Evolutionary conservation across 2,329 filamentous ascomycete genomes (phyloP), one percentile per base, ranked within the genome.

Genomic region (Xylaria sp.): DNA sequence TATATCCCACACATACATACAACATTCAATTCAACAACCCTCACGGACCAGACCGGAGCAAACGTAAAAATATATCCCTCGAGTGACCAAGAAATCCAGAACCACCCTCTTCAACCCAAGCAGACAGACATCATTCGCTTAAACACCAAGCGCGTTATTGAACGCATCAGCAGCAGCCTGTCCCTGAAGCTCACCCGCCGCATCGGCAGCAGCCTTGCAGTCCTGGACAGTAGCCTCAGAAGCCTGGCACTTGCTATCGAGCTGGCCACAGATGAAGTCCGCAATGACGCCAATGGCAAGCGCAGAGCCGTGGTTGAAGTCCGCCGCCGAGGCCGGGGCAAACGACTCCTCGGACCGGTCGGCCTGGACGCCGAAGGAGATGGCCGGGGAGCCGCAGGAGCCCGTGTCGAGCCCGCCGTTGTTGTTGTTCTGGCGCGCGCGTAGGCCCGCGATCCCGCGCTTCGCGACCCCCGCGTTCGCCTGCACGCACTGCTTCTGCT

Each of bases 251-350:
- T 73, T 73, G 72, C 67, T 70, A 44, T 56, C 58, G 25, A 78
- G 75, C 66, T 74, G 73, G 58, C 69, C 55, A 72, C 76, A 78
- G 66, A 76, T 75, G 69, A 78, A 78, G 61, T 72, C 67, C 23
- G 74, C 72, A 63, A 78, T 75, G 66, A 78, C 71, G 46, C 54
- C 68, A 41, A 67, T 66, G 52, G 56, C 62, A 48, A 70, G 68
- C 1, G 82, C 83, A 3, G 81, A 83, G 54, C 82, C 82, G 73
- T 85, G 84, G 71, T 76, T 78, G 75, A 85, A 86, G 70, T 79
- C 76, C 51, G 70, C 72, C 33, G 65, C 56, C 68, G 79, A 74
- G 38, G 70, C 76, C 49, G 77, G 73, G 53, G 75, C 74, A 68
- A 81, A 81, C 35, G 76, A 74, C 15, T 72, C 72, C 71, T 76